These are phyloP conservation scores for Ascosphaera apis DNA, from an alignment of 2,329 filamentous ascomycete species.

Conservation along the genomic window DNA sequence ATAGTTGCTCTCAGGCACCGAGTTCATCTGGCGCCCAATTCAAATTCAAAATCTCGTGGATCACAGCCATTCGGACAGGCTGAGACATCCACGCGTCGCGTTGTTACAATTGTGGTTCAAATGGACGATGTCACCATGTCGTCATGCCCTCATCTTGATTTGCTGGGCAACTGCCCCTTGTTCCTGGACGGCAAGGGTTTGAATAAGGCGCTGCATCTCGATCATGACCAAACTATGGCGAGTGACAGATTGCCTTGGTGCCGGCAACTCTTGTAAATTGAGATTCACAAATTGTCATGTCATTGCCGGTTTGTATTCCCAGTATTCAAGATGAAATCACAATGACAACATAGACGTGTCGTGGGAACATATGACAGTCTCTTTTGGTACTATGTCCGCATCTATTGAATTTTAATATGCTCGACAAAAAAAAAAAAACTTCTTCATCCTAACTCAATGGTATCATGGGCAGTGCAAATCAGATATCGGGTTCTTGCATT, in stretches of 20 bases:
- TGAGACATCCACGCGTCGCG: neutral
- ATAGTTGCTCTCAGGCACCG: neutral
- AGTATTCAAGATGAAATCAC: neutral
- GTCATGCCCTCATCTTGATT: neutral
- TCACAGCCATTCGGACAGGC: neutral
- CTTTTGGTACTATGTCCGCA: too few relatives aligned
- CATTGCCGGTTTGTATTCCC: neutral
- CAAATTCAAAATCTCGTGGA: neutral
- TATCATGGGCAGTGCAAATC: too few relatives aligned
- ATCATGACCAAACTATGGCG: neutral
- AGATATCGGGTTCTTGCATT: too few relatives aligned
- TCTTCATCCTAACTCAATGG: too few relatives aligned
- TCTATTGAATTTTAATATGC: neutral
- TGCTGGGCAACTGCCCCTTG: neutral
- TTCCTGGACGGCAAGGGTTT: neutral
- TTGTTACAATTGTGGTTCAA: neutral
- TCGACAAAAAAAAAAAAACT: neutral
- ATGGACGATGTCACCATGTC: neutral
- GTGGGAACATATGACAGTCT: too few relatives aligned
- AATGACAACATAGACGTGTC: neutral
- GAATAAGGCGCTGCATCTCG: neutral
- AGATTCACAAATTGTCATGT: too few relatives aligned
- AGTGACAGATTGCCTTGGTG: neutral
- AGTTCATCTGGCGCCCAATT: neutral
- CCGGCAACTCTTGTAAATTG: too few relatives aligned